Base-by-base conservation (phyloP, 2,329 filamentous ascomycete species). In the Penicillium sp. region DNA sequence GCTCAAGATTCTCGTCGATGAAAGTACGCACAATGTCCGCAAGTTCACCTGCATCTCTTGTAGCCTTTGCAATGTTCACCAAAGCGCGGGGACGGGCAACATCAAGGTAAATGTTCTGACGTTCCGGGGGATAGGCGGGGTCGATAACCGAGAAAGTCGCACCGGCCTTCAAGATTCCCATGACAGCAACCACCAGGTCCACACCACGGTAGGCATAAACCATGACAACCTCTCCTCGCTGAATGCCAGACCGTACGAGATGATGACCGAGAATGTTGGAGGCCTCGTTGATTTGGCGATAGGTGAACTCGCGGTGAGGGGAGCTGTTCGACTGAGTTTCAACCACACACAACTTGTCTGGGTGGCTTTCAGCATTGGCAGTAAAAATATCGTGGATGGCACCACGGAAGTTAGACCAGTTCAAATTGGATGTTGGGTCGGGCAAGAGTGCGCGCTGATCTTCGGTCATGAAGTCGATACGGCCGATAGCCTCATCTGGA, bases 151-250 rank as follows among this genome's bases (percentile, higher is more conserved):
- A 84, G 72, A 85, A 82, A 36, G 82, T 84, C 9, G 82, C 84
- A 56, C 84, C 84, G 38, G 84, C 82, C 75, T 81, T 79, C 72
- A 86, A 71, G 23, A 82, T 83, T 59, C 92, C 93, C 90, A 96
- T 96, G 53, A 92, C 87, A 36, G 89, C 86, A 8, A 90, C 85
- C 0, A 90, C 88, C 41, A 90, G 76, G 66, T 90, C 90, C 35
- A 96, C 92, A 56, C 86, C 86, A 57, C 93, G 86, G 75, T 96
- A 85, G 55, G 91, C 91, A 71, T 87, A 97, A 62, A 94, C 90
- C 90, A 96, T 96, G 68, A 96, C 91, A 2, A 96, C 92, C 70
- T 97, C 92, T 9, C 91, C 92, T 65, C 86, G 81, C 58, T 86
- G 81, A 62, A 91, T 81, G 57, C 93, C 92, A 67, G 86, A 82